phyloP scores from a whole-genome alignment of 768 basidiomycete genomes.

The Grammothele lineata region DNA sequence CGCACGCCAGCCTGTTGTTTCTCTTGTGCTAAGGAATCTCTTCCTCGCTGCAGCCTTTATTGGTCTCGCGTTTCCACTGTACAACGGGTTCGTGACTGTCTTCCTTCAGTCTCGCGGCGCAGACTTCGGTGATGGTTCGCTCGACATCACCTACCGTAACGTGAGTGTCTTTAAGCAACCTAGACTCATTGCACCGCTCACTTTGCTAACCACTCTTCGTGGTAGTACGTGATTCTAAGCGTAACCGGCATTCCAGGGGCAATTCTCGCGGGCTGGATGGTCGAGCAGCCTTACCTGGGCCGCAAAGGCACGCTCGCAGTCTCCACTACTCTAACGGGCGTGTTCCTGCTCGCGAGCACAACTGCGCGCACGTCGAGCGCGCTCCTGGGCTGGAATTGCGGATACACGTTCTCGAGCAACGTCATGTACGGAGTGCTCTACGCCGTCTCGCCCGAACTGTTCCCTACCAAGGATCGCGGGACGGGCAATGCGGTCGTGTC shows the following conservation, averaged over 20 bases:
- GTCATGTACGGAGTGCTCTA: constrained; percentile 46
- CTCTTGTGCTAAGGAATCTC: neutral
- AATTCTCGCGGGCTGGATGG: constrained; percentile 45
- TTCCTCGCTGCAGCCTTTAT: constrained; percentile 69
- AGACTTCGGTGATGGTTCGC: constrained; percentile 60
- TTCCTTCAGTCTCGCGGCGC: constrained; percentile 58
- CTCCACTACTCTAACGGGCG: constrained; percentile 50
- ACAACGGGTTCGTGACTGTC: constrained; percentile 48
- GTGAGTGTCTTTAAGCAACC: constrained; percentile 29
- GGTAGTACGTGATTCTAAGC: constrained; percentile 49
- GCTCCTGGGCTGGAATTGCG: constrained; percentile 54
- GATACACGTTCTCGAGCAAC: constrained; percentile 49
- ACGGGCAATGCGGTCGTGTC: constrained; percentile 50
- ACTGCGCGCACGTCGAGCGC: constrained; percentile 47
- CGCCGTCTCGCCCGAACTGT: constrained; percentile 42
- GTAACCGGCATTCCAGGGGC: constrained; percentile 56
- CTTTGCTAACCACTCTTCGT: too few relatives aligned
- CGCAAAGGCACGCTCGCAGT: constrained; percentile 47
- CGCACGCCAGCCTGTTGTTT: neutral
- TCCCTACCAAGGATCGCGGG: constrained; percentile 48
- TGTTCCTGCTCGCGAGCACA: constrained; percentile 52
- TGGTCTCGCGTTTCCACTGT: constrained; percentile 68
- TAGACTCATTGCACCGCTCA: neutral
- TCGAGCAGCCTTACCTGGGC: constrained; percentile 45
- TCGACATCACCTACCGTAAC: constrained; percentile 70